Evolutionary conservation across 345 rosid species (phyloP), one percentile per base, ranked within the genome.

Genomic region (Brassica cretica): DNA sequence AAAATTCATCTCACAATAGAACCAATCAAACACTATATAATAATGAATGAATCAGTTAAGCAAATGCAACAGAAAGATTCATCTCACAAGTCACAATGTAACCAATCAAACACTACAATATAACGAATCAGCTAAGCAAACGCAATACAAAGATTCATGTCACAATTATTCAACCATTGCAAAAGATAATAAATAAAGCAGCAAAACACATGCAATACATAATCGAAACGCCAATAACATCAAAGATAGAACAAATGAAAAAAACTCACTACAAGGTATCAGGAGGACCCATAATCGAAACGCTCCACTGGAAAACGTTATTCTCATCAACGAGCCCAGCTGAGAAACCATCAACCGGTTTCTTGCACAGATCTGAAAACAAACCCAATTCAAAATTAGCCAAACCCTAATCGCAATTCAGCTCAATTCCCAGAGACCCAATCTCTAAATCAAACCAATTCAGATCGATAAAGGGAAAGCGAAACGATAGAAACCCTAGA

Each of bases 281-380:
- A 56, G 97, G 96, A 2, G 98, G 97, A 51, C 98, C 97, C 58
- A 93, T 89, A 64, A 93, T 87, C 3, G 96, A 84, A 30, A 93
- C 96, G 76, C 89, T 88, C 97, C 98, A 91, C 78, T 88, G 89
- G 32, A 93, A 93, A 35, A 93, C 78, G 66, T 93, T 82, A 25
- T 11, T 82, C 80, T 93, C 98, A 70, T 91, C 93, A 27, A 91
- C 90, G 80, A 93, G 84, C 35, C 98, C 98, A 18, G 97, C 95
- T 16, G 97, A 93, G 87, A 93, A 93, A 74, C 98, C 98, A 87
- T 90, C 96, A 16, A 93, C 97, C 0, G 97, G 98, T 2, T 85
- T 81, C 84, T 86, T 93, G 71, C 98, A 91, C 63, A 91, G 98
- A 91, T 91, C 98, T 93, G 87, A 78, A 72, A 10, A 49, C 56